Percentiles rank a stretch among this genome's conserved stretches.
phyloP scores from a whole-genome alignment of 306 rosid genomes.

The Corylus avellana region DNA sequence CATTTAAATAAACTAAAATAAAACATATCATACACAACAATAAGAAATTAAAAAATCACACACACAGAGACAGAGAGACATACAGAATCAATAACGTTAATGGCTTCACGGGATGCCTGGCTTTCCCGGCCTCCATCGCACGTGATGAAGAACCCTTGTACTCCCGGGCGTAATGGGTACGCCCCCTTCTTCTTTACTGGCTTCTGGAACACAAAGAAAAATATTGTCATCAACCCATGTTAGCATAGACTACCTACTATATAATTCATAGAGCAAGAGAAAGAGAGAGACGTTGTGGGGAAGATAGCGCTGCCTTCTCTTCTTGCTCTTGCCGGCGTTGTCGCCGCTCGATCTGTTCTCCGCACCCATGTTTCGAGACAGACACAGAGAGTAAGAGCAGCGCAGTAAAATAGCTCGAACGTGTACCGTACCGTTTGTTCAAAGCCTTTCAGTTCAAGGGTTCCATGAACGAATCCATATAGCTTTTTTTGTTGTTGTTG shows the following conservation, averaged over 20 bases:
- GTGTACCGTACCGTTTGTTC: neutral
- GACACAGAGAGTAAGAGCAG: neutral
- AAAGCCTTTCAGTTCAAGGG: neutral
- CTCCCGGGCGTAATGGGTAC: conserved; percentile 83
- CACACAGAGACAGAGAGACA: neutral
- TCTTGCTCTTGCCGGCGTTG: conserved; percentile 44
- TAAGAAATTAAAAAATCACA: neutral
- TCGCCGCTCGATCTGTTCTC: conserved; percentile 41
- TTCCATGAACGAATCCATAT: neutral
- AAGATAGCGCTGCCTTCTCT: conserved; percentile 75
- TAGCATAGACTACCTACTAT: neutral
- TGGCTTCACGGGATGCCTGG: conserved; percentile 90
- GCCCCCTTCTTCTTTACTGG: conserved; percentile 86
- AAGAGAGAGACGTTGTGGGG: conserved; percentile 65
- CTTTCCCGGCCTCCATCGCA: conserved; percentile 95
- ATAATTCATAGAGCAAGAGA: neutral
- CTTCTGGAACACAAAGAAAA: conserved; percentile 46
- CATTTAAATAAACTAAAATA: neutral
- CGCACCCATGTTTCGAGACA: conserved; percentile 46
- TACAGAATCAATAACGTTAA: conserved; percentile 85
- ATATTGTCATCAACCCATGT: neutral
- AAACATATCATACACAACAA: neutral
- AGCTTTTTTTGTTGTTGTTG: no score
- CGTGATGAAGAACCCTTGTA: conserved; percentile 91
- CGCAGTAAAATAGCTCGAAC: neutral